Evolutionary conservation across 768 basidiomycete species (phyloP), one percentile per base, ranked within the genome.

Genomic region (Exidia glandulosa): DNA sequence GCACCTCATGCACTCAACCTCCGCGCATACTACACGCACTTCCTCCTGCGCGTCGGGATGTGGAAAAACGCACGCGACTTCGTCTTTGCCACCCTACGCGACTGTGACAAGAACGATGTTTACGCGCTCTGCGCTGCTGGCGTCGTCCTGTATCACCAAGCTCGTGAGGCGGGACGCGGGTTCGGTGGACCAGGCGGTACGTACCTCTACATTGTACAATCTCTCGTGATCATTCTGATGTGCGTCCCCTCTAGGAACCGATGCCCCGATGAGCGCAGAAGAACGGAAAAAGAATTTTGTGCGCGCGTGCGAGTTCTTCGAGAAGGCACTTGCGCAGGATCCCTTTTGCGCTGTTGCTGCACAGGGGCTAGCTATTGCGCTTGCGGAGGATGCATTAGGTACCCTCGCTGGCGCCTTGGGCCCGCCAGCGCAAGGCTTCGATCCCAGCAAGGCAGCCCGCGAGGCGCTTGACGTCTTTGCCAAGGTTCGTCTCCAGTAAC

Each of bases 21-120:
- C 41, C 92, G 96, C 57, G 91, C 94, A 0, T 90, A 84, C 73
- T 96, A 96, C 74, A 92, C 91, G 0, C 84, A 92, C 70, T 96
- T 94, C 81, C 86, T 96, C 62, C 82, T 91, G 63, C 86, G 90
- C 66, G 83, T 84, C 63, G 84, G 85, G 66, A 75, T 81, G 32
- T 74, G 77, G 7, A 88, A 85, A 67, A 77, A 76, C 2, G 93
- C 93, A 10, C 86, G 88, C 64, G 90, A 93, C 58, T 95, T 96
- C 67, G 90, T 94, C n/a, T 90, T 86, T 63, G 76, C 82, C 45
- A 94, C 93, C 0, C 81, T 97, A 50, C 90, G 90, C 63, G 87
- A 91, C 66, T 81, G 86, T 69, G 88, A 93, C 68, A 84, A 86
- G 66, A 82, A 90, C 67, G 96, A 99, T 64, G 74, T 94, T 25